phyloP scores from a whole-genome alignment of 345 rosid species.

The Excoecaria cochinchinensis region DNA sequence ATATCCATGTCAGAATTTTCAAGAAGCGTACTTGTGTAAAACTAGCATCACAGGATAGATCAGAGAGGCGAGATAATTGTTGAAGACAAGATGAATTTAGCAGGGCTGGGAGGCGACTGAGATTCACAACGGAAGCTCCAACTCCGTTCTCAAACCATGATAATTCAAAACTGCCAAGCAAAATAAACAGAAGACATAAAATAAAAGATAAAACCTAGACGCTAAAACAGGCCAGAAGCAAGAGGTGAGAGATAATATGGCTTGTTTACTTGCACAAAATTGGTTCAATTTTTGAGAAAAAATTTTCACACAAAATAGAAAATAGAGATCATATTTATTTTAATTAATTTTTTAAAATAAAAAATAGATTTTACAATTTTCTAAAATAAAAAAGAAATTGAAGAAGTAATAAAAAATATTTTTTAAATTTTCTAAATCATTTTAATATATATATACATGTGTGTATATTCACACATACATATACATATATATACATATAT shows the following conservation, averaged over 20 bases:
- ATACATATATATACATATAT: too few species aligned
- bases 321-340: too few species aligned
- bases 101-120: slow-evolving; percentile 83
- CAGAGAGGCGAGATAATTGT: slow-evolving; percentile 51
- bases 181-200: slow-evolving; percentile 18
- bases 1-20: not conserved
- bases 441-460: too few species aligned
- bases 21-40: slow-evolving; percentile 42
- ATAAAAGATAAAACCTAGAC: not conserved
- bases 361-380: too few species aligned
- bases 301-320: too few species aligned
- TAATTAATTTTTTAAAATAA: too few species aligned
- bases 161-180: slow-evolving; percentile 60
- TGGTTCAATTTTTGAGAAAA: too few species aligned
- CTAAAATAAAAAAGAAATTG: too few species aligned
- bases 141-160: slow-evolving; percentile 61
- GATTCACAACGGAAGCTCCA: slow-evolving; percentile 64
- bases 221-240: not conserved
- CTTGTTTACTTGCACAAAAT: too few species aligned
- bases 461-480: too few species aligned
- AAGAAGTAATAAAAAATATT: too few species aligned
- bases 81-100: slow-evolving; percentile 82
- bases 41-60: slow-evolving; percentile 43
- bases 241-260: not conserved
- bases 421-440: too few species aligned